phyloP scores from a whole-genome alignment of 257 asterid species.

The Schizonepeta tenuifolia region DNA sequence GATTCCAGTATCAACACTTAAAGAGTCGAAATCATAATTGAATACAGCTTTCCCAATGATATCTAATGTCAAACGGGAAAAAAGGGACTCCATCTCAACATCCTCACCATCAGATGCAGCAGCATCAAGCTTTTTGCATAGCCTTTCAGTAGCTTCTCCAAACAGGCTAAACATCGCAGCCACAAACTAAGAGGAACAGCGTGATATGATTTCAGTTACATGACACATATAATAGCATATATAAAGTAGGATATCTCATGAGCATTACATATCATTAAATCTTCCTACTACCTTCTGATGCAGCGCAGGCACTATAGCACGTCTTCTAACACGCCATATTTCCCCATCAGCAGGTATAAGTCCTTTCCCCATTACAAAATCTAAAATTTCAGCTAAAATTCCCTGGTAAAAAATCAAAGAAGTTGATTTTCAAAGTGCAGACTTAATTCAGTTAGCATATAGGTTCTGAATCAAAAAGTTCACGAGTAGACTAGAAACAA shows the following conservation, averaged over 20 bases:
- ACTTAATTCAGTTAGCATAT: conserved; percentile 22
- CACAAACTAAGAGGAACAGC: conserved; percentile 66
- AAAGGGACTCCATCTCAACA: conserved; percentile 98
- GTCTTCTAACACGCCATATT: conserved; percentile 88
- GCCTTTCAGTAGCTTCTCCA: conserved; percentile 90
- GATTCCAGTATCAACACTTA: conserved; percentile 82
- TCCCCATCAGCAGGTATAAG: conserved; percentile 99
- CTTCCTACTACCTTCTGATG: conserved; percentile 79
- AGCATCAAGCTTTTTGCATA: conserved; percentile 78
- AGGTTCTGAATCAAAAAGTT: conserved; percentile 11
- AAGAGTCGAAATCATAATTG: conserved; percentile 94
- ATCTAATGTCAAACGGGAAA: conserved; percentile 93
- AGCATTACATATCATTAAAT: neutral
- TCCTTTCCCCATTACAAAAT: conserved; percentile 99
- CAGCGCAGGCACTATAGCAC: conserved; percentile 95
- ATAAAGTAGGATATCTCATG: conserved; percentile 2
- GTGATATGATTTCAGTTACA: conserved; percentile 25
- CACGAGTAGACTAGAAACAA: conserved; percentile 8
- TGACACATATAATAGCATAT: conserved; percentile 7
- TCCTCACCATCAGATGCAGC: conserved; percentile 96
- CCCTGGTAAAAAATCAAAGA: conserved; percentile 57
- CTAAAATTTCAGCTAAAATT: conserved; percentile 91
- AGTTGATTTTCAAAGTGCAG: neutral
- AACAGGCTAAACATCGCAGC: conserved; percentile 86
- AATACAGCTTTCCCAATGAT: conserved; percentile 97